Evolutionary conservation across 2,329 filamentous ascomycete species (phyloP).

Genomic region (Fusarium mundagurra): DNA sequence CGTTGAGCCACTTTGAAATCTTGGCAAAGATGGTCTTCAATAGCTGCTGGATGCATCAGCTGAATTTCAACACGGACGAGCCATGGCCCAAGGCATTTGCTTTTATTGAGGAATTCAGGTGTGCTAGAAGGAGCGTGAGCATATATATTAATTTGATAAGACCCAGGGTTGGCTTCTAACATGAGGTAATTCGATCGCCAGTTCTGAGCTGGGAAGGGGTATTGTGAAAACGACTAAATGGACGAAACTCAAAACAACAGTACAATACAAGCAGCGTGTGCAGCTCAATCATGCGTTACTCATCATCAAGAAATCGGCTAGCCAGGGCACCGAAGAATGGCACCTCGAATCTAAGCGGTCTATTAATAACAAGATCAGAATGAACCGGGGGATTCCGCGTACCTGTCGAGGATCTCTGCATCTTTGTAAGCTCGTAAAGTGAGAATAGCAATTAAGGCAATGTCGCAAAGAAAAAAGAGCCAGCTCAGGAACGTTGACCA

Average conservation of each 20-base stretch:
- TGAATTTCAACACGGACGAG: neutral
- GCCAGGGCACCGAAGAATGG: slow-evolving; percentile 88
- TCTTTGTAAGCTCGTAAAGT: slow-evolving; percentile 85
- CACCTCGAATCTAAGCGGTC: slow-evolving; percentile 75
- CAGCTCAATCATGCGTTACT: slow-evolving; percentile 52
- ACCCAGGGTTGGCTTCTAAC: neutral
- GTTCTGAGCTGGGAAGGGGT: slow-evolving; percentile 17
- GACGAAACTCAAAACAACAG: neutral
- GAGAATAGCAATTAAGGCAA: slow-evolving; percentile 80
- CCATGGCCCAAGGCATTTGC: neutral
- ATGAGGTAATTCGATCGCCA: neutral
- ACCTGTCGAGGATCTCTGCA: slow-evolving; percentile 74
- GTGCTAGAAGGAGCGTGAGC: neutral
- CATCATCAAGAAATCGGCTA: slow-evolving; percentile 90
- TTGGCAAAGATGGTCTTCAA: neutral
- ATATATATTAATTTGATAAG: neutral
- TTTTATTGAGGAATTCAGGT: neutral
- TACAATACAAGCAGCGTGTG: neutral
- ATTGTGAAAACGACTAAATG: slow-evolving; percentile 17
- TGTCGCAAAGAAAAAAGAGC: slow-evolving; percentile 80
- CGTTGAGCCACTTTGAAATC: neutral
- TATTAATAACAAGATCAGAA: neutral
- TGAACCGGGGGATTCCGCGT: slow-evolving; percentile 32
- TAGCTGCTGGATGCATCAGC: neutral
- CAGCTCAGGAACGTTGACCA: slow-evolving; percentile 88